These are phyloP conservation scores for Russula lepida DNA, from an alignment of 768 basidiomycete genomes.

Conservation along the genomic window DNA sequence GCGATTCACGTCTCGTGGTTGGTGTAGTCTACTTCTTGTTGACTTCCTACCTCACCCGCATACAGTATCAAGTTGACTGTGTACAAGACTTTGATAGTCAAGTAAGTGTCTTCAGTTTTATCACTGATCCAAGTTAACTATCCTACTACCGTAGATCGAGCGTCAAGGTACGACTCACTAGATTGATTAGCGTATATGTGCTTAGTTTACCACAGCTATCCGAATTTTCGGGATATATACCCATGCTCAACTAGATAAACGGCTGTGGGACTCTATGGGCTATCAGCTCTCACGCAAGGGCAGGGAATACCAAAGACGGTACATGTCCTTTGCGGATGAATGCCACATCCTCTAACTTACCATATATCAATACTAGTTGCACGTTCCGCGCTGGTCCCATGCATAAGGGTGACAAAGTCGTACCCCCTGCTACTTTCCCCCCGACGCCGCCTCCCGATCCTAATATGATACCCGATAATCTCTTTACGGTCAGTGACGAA, in stretches of 20 bases:
- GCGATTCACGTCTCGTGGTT: slow-evolving; percentile 23
- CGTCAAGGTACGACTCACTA: slow-evolving; percentile 29
- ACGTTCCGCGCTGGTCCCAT: slow-evolving; percentile 32
- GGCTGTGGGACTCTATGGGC: slow-evolving; percentile 41
- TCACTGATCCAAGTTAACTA: not conserved
- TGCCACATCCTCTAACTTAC: too few relatives aligned
- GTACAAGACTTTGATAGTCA: slow-evolving; percentile 18
- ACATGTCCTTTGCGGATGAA: not conserved
- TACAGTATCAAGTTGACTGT: slow-evolving; percentile 24
- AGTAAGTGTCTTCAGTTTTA: not conserved
- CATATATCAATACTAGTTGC: slow-evolving; percentile 34
- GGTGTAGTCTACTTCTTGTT: not conserved
- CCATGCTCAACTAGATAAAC: slow-evolving; percentile 37
- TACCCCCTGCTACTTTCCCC: slow-evolving; percentile 46
- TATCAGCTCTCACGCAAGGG: slow-evolving; percentile 37
- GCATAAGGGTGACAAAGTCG: slow-evolving; percentile 35
- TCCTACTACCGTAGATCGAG: slow-evolving; percentile 27
- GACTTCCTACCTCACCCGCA: not conserved
- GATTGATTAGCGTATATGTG: not conserved
- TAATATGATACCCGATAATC: slow-evolving; percentile 7
- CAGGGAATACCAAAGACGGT: slow-evolving; percentile 49
- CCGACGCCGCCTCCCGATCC: slow-evolving; percentile 26
- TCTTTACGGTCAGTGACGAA: slow-evolving; percentile 35
- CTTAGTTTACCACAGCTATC: slow-evolving; percentile 30
- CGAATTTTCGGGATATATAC: slow-evolving; percentile 45